Evolutionary conservation across 2,329 filamentous ascomycete genomes (phyloP).

Genomic region (Coniochaeta pulveracea): DNA sequence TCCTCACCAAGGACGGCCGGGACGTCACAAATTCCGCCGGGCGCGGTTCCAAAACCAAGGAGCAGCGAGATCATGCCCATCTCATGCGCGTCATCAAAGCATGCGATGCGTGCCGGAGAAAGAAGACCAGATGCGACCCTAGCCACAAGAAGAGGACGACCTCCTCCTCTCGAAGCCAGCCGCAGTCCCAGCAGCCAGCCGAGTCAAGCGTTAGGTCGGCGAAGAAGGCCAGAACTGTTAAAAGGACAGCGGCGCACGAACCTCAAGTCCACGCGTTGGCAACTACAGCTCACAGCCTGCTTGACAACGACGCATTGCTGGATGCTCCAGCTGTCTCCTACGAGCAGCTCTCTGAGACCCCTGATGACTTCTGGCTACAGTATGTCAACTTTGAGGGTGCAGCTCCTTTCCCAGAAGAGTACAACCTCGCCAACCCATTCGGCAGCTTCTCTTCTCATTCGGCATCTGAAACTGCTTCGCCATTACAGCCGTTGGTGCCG

Average conservation of each 20-base stretch:
- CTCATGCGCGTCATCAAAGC: constrained; percentile 58
- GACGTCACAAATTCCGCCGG: constrained; percentile 53
- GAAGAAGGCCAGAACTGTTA: constrained; percentile 28
- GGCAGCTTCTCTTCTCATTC: constrained; percentile 28
- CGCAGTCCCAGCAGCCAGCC: constrained; percentile 13
- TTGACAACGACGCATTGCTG: constrained; percentile 8
- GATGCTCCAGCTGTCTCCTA: constrained; percentile 8
- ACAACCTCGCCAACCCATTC: constrained; percentile 34
- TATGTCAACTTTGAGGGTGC: constrained; percentile 32
- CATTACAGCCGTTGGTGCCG: constrained; percentile 19
- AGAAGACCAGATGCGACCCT: constrained; percentile 53
- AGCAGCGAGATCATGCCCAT: constrained; percentile 56
- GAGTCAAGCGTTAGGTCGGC: no score
- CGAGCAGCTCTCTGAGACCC: constrained; percentile 5
- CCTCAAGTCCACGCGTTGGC: neutral
- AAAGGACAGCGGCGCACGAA: neutral
- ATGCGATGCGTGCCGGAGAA: constrained; percentile 49
- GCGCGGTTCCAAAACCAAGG: constrained; percentile 54
- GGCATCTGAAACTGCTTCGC: constrained; percentile 19
- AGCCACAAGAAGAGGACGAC: constrained; percentile 40
- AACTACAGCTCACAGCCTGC: neutral
- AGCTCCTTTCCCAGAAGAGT: constrained; percentile 19
- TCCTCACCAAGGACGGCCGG: constrained; percentile 50
- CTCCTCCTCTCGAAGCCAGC: constrained; percentile 17
- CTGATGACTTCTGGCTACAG: constrained; percentile 19